Conservation (phyloP, 164 flowering plant species). For the Piper longum region DNA sequence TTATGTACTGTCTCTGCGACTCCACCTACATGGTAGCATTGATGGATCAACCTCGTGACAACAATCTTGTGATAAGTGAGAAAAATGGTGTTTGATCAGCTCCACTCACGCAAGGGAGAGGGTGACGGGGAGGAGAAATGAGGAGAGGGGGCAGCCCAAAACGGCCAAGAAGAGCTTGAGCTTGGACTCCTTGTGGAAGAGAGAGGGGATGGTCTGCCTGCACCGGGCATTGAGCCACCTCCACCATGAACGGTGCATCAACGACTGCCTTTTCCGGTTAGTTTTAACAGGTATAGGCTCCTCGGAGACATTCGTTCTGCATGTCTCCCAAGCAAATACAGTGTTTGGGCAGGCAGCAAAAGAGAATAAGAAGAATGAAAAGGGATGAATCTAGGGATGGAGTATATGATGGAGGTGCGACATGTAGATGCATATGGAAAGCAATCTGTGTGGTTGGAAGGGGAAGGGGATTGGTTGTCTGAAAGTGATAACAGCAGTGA, state of each 20-base stretch:
- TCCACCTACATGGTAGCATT: constrained; percentile 23
- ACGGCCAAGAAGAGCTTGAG: constrained; percentile 57
- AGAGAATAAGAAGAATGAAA: not conserved
- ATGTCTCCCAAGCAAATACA: no score
- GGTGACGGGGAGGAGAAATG: constrained; percentile 22
- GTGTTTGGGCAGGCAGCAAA: no score
- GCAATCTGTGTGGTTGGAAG: no score
- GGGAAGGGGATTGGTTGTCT: no score
- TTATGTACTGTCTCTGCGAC: constrained; percentile 53
- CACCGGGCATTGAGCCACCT: constrained; percentile 44
- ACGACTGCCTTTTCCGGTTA: constrained; percentile 22
- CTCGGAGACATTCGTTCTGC: no score
- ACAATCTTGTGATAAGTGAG: not conserved
- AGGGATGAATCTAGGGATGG: not conserved
- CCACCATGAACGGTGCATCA: no score
- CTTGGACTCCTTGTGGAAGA: constrained; percentile 52
- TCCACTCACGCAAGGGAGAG: constrained; percentile 20
- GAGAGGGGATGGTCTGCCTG: constrained; percentile 29
- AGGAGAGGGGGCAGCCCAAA: constrained; percentile 75
- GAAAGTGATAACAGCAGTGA: no score
- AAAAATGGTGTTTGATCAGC: not conserved
- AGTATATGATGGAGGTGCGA: no score
- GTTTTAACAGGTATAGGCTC: no score
- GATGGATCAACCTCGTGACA: not conserved
- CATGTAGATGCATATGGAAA: no score